phyloP scores from a whole-genome alignment of 768 basidiomycete species.

The Butyriboletus loyo region DNA sequence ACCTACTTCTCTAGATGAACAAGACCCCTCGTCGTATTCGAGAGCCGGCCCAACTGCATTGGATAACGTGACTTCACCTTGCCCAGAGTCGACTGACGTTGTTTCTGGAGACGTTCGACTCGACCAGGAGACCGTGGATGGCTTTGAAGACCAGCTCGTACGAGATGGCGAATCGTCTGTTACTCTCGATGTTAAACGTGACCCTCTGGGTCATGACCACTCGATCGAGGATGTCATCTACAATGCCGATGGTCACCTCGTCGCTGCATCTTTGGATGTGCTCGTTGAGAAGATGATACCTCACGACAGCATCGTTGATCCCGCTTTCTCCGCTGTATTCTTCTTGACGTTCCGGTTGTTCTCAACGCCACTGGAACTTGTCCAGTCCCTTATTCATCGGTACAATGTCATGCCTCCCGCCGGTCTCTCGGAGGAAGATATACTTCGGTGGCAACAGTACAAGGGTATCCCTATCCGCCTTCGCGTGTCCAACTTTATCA shows the following conservation, averaged over 20 bases:
- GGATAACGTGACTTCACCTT: slow-evolving; percentile 29
- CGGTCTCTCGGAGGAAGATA: slow-evolving; percentile 54
- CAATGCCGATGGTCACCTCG: slow-evolving; percentile 85
- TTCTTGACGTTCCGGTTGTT: slow-evolving; percentile 96
- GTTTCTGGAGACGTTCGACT: slow-evolving; percentile 51
- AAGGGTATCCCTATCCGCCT: slow-evolving; percentile 90
- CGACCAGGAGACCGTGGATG: slow-evolving; percentile 29
- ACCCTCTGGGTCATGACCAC: slow-evolving; percentile 67
- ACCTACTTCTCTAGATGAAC: slow-evolving; percentile 49
- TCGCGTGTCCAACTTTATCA: slow-evolving; percentile 89
- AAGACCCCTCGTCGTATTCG: slow-evolving; percentile 32
- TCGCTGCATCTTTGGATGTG: slow-evolving; percentile 84
- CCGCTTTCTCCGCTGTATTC: slow-evolving; percentile 84
- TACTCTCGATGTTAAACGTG: slow-evolving; percentile 39
- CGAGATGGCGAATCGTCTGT: slow-evolving; percentile 51
- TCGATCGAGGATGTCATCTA: slow-evolving; percentile 81
- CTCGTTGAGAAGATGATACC: slow-evolving; percentile 98
- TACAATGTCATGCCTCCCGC: slow-evolving; percentile 76
- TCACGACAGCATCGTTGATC: slow-evolving; percentile 86
- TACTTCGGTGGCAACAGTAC: slow-evolving; percentile 75
- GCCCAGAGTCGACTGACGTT: slow-evolving; percentile 37
- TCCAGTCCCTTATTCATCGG: slow-evolving; percentile 73
- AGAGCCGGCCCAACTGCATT: slow-evolving; percentile 26
- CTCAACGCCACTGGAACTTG: slow-evolving; percentile 71
- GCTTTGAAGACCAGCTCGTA: slow-evolving; percentile 53